Percentiles rank a stretch among this genome's conserved stretches.
These are phyloP conservation scores for Podaxis sp. DNA, from an alignment of 768 basidiomycete genomes.

Conservation along the genomic window DNA sequence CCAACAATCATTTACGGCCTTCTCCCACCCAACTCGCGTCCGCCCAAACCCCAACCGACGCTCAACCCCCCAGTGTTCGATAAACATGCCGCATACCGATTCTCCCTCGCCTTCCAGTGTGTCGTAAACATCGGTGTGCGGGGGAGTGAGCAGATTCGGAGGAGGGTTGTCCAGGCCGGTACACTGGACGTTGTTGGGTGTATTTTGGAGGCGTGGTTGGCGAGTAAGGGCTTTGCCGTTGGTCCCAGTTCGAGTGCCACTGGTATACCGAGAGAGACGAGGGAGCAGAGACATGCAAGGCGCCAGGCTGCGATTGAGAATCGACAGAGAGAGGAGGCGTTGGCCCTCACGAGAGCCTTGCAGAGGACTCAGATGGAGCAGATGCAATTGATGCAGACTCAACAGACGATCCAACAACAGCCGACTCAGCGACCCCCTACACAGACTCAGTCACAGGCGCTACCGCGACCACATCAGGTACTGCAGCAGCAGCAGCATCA, in stretches of 20 bases:
- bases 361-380: constrained; percentile 43
- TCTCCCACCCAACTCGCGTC: constrained; percentile 57
- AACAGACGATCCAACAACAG: neutral
- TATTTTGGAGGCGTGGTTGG: constrained; percentile 91
- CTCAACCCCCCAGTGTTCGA: constrained; percentile 72
- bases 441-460: neutral
- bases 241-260: constrained; percentile 78
- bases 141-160: constrained; percentile 89
- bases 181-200: constrained; percentile 92
- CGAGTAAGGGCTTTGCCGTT: constrained; percentile 83
- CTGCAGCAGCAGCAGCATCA: neutral
- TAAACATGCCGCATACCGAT: constrained; percentile 84
- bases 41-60: constrained; percentile 53
- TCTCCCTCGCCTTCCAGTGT: constrained; percentile 93
- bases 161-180: constrained; percentile 91
- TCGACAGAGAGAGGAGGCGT: constrained; percentile 60
- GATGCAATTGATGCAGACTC: constrained; percentile 18
- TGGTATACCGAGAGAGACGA: constrained; percentile 69
- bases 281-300: constrained; percentile 69
- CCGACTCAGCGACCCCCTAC: neutral
- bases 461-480: constrained; percentile 8
- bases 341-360: constrained; percentile 54
- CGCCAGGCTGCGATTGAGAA: constrained; percentile 53
- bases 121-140: constrained; percentile 96
- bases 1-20: constrained; percentile 77